A percentile compares a stretch with the other conserved stretches of the same genome.
phyloP scores from a whole-genome alignment of 2,329 filamentous ascomycete genomes.

The Fusarium phyllophilum region DNA sequence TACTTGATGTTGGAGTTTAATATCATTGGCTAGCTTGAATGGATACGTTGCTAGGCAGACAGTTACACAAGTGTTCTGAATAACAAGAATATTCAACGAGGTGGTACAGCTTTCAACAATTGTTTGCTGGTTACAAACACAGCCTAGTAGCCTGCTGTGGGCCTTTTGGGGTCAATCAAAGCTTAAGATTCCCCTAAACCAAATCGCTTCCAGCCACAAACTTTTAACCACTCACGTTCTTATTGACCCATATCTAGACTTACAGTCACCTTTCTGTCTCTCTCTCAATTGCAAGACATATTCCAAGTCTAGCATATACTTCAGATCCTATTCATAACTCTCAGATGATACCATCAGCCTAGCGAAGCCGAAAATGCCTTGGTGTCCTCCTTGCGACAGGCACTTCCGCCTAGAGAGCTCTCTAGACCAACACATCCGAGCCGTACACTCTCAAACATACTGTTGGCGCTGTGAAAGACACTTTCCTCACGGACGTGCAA shows the following conservation, averaged over 20 bases:
- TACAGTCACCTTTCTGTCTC: background rate
- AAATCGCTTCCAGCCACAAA: background rate
- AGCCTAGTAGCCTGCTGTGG: background rate
- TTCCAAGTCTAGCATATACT: too few relatives aligned
- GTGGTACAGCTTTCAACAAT: background rate
- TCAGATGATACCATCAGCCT: background rate
- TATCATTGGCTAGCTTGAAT: background rate
- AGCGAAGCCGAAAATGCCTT: background rate
- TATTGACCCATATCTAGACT: background rate
- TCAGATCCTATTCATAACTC: background rate
- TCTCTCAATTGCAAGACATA: too few relatives aligned
- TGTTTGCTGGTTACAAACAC: background rate
- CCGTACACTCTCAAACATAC: conserved; percentile 1
- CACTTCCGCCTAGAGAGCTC: background rate
- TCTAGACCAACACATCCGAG: background rate
- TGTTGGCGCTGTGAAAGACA: conserved; percentile 14
- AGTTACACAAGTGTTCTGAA: background rate
- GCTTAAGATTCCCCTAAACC: background rate
- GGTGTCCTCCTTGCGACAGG: background rate
- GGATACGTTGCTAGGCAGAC: background rate
- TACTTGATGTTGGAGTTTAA: background rate
- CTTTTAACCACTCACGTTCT: background rate
- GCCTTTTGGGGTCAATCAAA: background rate
- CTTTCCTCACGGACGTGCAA: background rate
- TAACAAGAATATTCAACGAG: background rate